A percentile compares a stretch with the other conserved stretches of the same genome.
These are phyloP conservation scores for Draba incana DNA, from an alignment of 345 rosid genomes.

Conservation along the genomic window DNA sequence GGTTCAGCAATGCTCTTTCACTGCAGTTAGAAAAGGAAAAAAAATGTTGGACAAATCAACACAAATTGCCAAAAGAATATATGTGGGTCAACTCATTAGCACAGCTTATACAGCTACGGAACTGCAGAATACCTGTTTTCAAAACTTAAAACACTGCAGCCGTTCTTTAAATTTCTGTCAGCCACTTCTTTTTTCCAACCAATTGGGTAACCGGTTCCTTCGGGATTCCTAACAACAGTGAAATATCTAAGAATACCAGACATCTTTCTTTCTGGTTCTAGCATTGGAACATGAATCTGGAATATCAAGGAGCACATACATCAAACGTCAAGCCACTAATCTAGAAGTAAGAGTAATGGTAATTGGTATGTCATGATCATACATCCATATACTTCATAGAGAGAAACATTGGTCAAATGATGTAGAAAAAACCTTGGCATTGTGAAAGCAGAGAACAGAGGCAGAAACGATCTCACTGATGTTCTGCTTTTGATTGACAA, in stretches of 20 bases:
- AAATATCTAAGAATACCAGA: conserved; percentile 84
- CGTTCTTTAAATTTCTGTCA: conserved; percentile 80
- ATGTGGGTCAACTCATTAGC: conserved; percentile 8
- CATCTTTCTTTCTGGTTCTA: conserved; percentile 82
- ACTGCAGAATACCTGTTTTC: conserved; percentile 73
- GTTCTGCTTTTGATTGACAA: conserved; percentile 79
- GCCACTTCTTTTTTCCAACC: conserved; percentile 88
- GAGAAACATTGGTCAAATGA: conserved; percentile 33
- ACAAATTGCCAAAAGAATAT: conserved; percentile 19
- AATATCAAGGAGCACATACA: conserved; percentile 38
- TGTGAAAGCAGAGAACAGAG: conserved; percentile 87
- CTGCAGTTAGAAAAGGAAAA: conserved; percentile 51
- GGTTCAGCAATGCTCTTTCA: conserved; percentile 90
- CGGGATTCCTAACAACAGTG: conserved; percentile 89
- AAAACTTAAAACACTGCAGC: conserved; percentile 67
- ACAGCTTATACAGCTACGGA: neutral
- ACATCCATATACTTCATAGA: conserved; percentile 21
- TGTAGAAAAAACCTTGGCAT: conserved; percentile 78
- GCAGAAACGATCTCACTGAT: conserved; percentile 87
- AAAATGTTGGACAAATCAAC: conserved; percentile 25
- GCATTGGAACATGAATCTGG: conserved; percentile 95
- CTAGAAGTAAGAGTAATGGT: conserved; percentile 25
- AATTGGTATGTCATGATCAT: conserved; percentile 15
- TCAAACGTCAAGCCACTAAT: conserved; percentile 21
- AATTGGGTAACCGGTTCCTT: conserved; percentile 90